A percentile compares a stretch with the other conserved stretches of the same genome.
Evolutionary conservation across 345 rosid species (phyloP).

Genomic region (Hibiscus syriacus): DNA sequence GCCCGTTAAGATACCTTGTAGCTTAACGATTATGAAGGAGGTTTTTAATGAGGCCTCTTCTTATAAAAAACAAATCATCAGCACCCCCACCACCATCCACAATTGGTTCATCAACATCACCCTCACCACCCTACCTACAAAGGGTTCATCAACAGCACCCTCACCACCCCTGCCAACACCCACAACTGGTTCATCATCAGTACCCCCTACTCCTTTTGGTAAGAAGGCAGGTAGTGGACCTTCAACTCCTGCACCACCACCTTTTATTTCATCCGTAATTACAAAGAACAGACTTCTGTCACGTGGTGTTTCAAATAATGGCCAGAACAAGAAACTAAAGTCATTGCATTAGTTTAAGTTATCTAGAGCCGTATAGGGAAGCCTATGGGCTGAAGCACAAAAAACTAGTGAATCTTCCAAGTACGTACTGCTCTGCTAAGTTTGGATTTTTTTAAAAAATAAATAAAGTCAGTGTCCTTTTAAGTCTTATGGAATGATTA

Average conservation of each 20-base stretch:
- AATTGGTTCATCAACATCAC: neutral
- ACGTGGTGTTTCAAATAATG: constrained; percentile 44
- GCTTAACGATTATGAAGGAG: no score
- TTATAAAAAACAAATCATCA: no score
- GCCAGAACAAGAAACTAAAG: constrained; percentile 70
- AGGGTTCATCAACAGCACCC: constrained; percentile 26
- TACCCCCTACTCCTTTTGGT: constrained; percentile 17
- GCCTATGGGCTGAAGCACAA: constrained; percentile 96
- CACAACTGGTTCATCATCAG: neutral
- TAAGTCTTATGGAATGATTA: neutral
- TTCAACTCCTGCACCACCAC: constrained; percentile 58
- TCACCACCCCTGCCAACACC: constrained; percentile 32
- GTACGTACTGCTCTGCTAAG: constrained; percentile 35
- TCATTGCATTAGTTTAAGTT: constrained; percentile 95
- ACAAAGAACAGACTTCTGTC: constrained; percentile 53
- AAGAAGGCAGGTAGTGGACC: constrained; percentile 17
- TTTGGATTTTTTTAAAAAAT: neutral
- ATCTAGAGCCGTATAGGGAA: constrained; percentile 87
- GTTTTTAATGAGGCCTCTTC: no score
- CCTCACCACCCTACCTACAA: neutral
- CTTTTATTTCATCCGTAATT: constrained; percentile 34
- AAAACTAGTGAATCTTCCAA: constrained; percentile 74
- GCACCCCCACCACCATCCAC: no score
- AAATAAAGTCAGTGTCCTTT: neutral
- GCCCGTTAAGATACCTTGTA: no score